These are phyloP conservation scores for Beauveria brongniartii DNA, from an alignment of 2,329 filamentous ascomycete species.

Conservation along the genomic window DNA sequence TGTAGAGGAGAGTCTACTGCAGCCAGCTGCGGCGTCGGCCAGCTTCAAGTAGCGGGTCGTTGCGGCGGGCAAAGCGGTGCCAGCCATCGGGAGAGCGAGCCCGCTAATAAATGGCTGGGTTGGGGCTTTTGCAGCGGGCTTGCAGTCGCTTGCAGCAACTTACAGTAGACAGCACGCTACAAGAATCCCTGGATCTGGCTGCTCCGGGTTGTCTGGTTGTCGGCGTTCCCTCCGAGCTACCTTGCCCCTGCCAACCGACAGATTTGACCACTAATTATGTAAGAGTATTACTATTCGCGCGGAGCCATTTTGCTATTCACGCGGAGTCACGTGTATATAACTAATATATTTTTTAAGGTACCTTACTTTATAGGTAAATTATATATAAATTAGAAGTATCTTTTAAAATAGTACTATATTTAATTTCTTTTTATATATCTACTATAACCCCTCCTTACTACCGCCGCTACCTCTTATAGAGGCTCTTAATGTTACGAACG, in stretches of 20 bases:
- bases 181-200: background rate
- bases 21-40: background rate
- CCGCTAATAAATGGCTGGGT: background rate
- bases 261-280: background rate
- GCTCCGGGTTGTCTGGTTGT: background rate
- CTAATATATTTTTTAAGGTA: no score
- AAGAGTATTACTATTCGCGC: no score
- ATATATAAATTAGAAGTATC: no score
- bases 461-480: no score
- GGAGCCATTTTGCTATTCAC: no score
- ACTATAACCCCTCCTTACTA: no score
- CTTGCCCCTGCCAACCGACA: background rate
- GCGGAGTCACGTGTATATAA: no score
- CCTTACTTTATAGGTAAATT: no score
- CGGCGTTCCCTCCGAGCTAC: slow-evolving; percentile 6
- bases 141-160: background rate
- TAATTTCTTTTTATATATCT: no score
- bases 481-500: no score
- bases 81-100: background rate
- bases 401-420: no score
- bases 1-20: background rate
- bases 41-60: slow-evolving; percentile 2
- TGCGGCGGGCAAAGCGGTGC: background rate
- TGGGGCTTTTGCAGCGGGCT: background rate
- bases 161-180: no score